Percentiles rank a stretch among this genome's conserved stretches.
Evolutionary conservation across 1,284 basidiomycete species (phyloP).

Genomic region (Athelia sp.): DNA sequence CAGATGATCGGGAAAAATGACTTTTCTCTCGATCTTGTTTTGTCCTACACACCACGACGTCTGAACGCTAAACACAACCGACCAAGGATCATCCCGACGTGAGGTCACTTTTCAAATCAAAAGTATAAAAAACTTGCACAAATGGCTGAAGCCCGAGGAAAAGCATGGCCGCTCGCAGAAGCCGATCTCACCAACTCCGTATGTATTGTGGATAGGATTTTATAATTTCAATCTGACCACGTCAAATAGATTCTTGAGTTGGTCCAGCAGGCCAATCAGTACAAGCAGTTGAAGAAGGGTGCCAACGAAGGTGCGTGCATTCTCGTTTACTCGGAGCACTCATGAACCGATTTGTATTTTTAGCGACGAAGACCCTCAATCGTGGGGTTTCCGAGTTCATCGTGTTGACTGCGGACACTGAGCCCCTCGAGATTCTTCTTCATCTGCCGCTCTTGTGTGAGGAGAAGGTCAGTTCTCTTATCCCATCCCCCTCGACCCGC

Average conservation of each 20-base stretch:
- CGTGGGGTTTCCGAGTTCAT: slow-evolving; percentile 99
- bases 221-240: neutral
- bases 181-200: slow-evolving; percentile 93
- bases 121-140: neutral
- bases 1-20: too few relatives aligned
- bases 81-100: slow-evolving; percentile 75
- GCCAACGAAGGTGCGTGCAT: slow-evolving; percentile 81
- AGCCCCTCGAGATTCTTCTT: slow-evolving; percentile 96
- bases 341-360: too few relatives aligned
- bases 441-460: slow-evolving; percentile 97
- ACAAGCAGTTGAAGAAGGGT: slow-evolving; percentile 98
- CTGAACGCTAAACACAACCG: slow-evolving; percentile 17
- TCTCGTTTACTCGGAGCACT: too few relatives aligned
- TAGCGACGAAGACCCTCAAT: slow-evolving; percentile 96
- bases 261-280: slow-evolving; percentile 85
- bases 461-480: slow-evolving; percentile 71
- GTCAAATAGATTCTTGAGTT: slow-evolving; percentile 53
- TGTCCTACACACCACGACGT: slow-evolving; percentile 1
- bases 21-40: too few relatives aligned
- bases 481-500: neutral
- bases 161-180: slow-evolving; percentile 93
- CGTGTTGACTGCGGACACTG: slow-evolving; percentile 95
- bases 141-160: slow-evolving; percentile 63
- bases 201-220: slow-evolving; percentile 22
- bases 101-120: slow-evolving; percentile 48